Base-by-base conservation (phyloP, 305 asterid species). In the Ilex paraguariensis region DNA sequence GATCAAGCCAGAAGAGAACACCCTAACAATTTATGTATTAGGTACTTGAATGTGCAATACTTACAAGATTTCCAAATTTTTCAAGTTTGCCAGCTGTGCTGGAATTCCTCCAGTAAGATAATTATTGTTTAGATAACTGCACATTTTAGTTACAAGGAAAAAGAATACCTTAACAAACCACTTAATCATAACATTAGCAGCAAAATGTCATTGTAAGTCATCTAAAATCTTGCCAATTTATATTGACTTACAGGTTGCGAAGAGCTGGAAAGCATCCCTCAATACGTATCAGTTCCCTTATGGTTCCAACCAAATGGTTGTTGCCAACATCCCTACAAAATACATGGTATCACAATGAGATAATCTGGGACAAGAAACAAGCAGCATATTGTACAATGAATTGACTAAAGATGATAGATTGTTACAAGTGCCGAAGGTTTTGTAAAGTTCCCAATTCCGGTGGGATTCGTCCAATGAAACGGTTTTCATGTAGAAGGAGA, bases 201-300 rank as follows among this genome's bases (percentile, higher is more conserved):
- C 66, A 60, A 32, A 13, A 56, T 48, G 70, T 10, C 42, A 57
- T 49, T 46, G 42, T 36, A 17, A 48, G 53, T 48, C n/a, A 62
- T 62, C 66, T 17, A 59, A 70, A 30, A 64, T 40, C 46, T n/a
- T 31, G 61, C 52, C 54, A 54, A 70, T 58, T 15, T 50, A 61
- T 59, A n/a, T 44, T 54, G 66, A 17, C 96, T 76, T 85, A 91
- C 98, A 91, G 80, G 77, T 91, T 91, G 52, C 96, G 90, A 72
- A 91, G 95, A 70, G 98, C 83, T 48, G 98, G 95, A 78, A 88
- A 91, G 82, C 98, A 85, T 77, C 98, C 98, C 72, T 88, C 98
- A 31, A 83, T 77, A 7, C 88, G 95, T 56, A 91, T 87, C 70
- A 91, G 98, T 75, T 91, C 98, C 74, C 98, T 78, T 72, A 91